Evolutionary conservation across 768 basidiomycete genomes (phyloP).

Genomic region (Leccinum olivaceopallidum): DNA sequence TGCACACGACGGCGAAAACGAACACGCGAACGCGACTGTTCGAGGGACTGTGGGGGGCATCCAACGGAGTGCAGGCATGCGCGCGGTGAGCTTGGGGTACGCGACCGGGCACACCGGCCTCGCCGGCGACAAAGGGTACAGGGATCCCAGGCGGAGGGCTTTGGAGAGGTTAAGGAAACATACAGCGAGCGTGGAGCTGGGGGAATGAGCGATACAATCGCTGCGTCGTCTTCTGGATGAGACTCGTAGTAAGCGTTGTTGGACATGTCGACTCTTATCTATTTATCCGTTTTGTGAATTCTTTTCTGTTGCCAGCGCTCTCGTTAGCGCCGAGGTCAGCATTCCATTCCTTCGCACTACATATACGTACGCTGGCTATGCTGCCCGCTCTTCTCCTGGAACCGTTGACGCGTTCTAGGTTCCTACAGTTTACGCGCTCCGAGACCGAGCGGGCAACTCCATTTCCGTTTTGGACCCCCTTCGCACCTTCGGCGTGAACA

Average conservation of each 20-base stretch:
- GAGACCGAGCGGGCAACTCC: too few species aligned
- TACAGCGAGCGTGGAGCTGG: constrained; percentile 20
- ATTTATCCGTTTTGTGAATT: neutral
- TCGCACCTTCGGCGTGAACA: too few species aligned
- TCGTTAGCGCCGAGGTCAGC: neutral
- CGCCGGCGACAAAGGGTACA: constrained; percentile 6
- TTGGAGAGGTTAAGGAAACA: constrained; percentile 21
- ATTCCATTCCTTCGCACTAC: neutral
- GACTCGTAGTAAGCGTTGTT: constrained; percentile 1
- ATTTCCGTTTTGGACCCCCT: too few species aligned
- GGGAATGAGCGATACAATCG: constrained; percentile 7
- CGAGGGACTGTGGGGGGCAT: neutral
- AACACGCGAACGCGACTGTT: neutral
- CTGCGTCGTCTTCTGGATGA: neutral
- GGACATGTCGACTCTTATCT: neutral
- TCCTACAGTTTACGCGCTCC: too few species aligned
- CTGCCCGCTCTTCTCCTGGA: neutral
- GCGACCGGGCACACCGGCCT: constrained; percentile 11
- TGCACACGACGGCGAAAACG: constrained; percentile 10
- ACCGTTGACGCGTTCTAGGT: too few species aligned
- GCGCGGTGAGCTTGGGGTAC: constrained; percentile 31
- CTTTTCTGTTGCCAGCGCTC: neutral
- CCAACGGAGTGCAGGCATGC: constrained; percentile 22
- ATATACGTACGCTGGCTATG: neutral
- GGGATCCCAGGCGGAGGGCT: constrained; percentile 26